A percentile compares a stretch with the other conserved stretches of the same genome.
Evolutionary conservation across 2,329 filamentous ascomycete genomes (phyloP).

Genomic region (Aspergillus caelatus): DNA sequence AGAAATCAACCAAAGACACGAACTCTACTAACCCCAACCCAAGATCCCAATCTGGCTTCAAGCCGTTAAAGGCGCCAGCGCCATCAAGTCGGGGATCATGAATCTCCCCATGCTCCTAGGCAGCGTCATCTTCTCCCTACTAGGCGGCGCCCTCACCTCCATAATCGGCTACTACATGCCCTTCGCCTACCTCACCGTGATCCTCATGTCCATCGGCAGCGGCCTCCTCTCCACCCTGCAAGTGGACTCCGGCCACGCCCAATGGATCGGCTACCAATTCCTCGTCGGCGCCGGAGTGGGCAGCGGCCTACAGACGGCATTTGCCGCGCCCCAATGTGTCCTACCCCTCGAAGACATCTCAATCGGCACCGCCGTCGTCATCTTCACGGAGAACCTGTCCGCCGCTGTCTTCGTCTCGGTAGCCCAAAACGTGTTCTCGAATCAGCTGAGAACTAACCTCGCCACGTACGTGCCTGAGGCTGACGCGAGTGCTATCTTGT

Average conservation of each 20-base stretch:
- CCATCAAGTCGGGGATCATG: slow-evolving; percentile 2
- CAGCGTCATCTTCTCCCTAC: neutral
- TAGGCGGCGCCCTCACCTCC: neutral
- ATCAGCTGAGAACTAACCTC: slow-evolving; percentile 14
- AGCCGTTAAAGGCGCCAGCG: slow-evolving; percentile 6
- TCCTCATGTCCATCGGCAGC: slow-evolving; percentile 6
- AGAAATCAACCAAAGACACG: neutral
- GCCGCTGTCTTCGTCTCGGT: slow-evolving; percentile 15
- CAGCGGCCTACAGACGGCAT: slow-evolving; percentile 10
- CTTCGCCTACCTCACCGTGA: slow-evolving; percentile 5
- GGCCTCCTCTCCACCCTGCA: slow-evolving; percentile 6
- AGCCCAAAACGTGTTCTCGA: slow-evolving; percentile 20
- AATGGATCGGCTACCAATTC: slow-evolving; percentile 20
- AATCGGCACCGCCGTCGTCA: slow-evolving; percentile 12
- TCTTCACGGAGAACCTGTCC: slow-evolving; percentile 12
- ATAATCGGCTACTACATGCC: slow-evolving; percentile 6
- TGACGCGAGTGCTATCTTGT: slow-evolving; percentile 11
- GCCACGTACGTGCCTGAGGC: slow-evolving; percentile 9
- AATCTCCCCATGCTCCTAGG: slow-evolving; percentile 6
- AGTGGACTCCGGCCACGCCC: neutral
- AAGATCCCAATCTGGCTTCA: slow-evolving; percentile 12
- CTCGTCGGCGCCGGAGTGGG: slow-evolving; percentile 15
- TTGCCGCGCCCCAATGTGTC: slow-evolving; percentile 6
- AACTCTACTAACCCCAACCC: neutral
- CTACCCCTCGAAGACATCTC: slow-evolving; percentile 12